Evolutionary conservation across 1,284 basidiomycete species (phyloP).

Genomic region (Tilletia setariae): DNA sequence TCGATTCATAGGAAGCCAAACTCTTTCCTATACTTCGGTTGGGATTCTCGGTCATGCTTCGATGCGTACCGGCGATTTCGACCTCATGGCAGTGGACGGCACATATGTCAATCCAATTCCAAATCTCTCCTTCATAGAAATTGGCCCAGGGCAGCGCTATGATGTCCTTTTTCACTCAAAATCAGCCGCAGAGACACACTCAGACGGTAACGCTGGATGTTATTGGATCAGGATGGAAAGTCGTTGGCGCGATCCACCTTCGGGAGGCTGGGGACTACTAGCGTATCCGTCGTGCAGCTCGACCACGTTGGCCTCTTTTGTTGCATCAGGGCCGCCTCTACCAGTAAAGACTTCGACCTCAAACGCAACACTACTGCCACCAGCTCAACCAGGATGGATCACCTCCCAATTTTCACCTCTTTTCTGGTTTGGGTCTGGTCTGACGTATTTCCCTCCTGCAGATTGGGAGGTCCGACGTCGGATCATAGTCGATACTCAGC

Average conservation of each 20-base stretch:
- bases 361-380: constrained; percentile 20
- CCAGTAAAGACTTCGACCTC: background rate
- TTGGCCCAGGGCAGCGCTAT: constrained; percentile 41
- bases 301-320: background rate
- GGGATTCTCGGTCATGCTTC: constrained; percentile 24
- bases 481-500: constrained; percentile 34
- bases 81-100: constrained; percentile 43
- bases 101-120: constrained; percentile 27
- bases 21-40: constrained; percentile 25
- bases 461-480: constrained; percentile 31
- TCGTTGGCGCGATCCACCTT: constrained; percentile 26
- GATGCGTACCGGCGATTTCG: constrained; percentile 9
- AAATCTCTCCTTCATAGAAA: constrained; percentile 26
- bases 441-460: constrained; percentile 15
- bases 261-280: constrained; percentile 21
- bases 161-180: constrained; percentile 29
- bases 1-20: constrained; percentile 29
- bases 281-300: constrained; percentile 15
- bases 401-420: constrained; percentile 21
- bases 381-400: constrained; percentile 33
- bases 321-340: background rate
- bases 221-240: constrained; percentile 38
- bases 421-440: constrained; percentile 16
- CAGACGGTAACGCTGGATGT: constrained; percentile 29
- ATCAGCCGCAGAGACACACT: constrained; percentile 18